Percentiles rank a stretch among this genome's conserved stretches.
These are phyloP conservation scores for Physcia stellaris DNA, from an alignment of 495 filamentous ascomycete genomes.

Conservation along the genomic window DNA sequence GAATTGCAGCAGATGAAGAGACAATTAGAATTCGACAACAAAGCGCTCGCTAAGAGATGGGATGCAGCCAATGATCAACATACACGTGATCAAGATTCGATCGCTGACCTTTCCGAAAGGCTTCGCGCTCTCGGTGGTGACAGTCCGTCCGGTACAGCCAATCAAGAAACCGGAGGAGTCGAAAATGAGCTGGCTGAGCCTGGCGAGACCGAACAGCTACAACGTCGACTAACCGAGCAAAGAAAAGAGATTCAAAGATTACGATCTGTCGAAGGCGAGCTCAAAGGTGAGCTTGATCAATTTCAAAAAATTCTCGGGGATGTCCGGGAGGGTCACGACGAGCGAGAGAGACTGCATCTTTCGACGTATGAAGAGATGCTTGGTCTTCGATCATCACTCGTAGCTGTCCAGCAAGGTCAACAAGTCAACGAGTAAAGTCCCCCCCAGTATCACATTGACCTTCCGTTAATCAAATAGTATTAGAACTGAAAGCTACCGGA, in stretches of 20 bases:
- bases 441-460: background rate
- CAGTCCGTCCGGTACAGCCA: too few relatives aligned
- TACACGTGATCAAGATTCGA: constrained; percentile 28
- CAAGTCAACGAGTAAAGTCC: constrained; percentile 12
- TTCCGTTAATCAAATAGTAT: too few relatives aligned
- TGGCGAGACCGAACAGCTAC: constrained; percentile 7
- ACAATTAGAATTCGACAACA: constrained; percentile 44
- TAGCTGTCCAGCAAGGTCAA: constrained; percentile 5
- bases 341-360: background rate
- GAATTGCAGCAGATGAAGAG: constrained; percentile 43
- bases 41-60: constrained; percentile 38
- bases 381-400: background rate
- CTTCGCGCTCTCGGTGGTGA: background rate
- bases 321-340: background rate
- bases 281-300: too few relatives aligned
- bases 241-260: background rate
- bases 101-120: constrained; percentile 8
- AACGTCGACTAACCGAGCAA: constrained; percentile 4
- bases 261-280: too few relatives aligned
- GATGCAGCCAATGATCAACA: constrained; percentile 41
- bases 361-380: background rate
- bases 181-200: too few relatives aligned
- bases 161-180: too few relatives aligned
- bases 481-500: too few relatives aligned
- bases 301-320: background rate